Percentiles rank a stretch among this genome's conserved stretches.
phyloP scores from a whole-genome alignment of 345 rosid species.

The Cardamine chenopodiifolia region DNA sequence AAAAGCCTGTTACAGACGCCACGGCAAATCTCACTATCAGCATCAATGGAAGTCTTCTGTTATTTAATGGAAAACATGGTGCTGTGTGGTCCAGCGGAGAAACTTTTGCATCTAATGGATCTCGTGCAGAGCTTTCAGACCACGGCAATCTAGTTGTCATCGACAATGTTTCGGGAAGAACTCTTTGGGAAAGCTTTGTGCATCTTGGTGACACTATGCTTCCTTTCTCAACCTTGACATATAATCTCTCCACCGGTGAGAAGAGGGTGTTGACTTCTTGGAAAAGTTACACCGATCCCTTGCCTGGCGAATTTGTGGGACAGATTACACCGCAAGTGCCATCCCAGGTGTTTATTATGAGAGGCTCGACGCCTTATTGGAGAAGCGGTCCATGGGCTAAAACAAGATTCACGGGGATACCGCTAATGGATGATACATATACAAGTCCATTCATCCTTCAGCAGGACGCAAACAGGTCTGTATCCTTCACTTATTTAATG shows the following conservation, averaged over 20 bases:
- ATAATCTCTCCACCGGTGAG: background rate
- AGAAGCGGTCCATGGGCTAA: slow-evolving; percentile 36
- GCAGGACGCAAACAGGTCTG: slow-evolving; percentile 22
- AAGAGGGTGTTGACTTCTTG: slow-evolving; percentile 20
- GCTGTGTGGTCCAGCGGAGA: slow-evolving; percentile 36
- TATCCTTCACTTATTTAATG: background rate
- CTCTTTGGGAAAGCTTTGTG: slow-evolving; percentile 26
- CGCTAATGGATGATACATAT: background rate
- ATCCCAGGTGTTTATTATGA: background rate
- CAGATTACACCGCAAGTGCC: slow-evolving; percentile 29
- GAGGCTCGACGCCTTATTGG: background rate
- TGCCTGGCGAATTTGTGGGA: slow-evolving; percentile 2
- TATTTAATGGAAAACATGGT: slow-evolving; percentile 1
- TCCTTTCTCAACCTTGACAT: background rate
- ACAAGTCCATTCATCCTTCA: slow-evolving; percentile 20
- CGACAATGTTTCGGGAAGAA: slow-evolving; percentile 25
- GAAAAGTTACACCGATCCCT: slow-evolving; percentile 32
- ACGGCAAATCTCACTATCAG: slow-evolving; percentile 22
- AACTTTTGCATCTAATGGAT: background rate
- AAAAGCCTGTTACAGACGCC: slow-evolving; percentile 37
- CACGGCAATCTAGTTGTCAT: slow-evolving; percentile 65
- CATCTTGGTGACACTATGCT: slow-evolving; percentile 20
- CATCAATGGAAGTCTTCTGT: slow-evolving; percentile 35
- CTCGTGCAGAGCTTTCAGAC: slow-evolving; percentile 55
- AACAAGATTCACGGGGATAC: slow-evolving; percentile 24